These are phyloP conservation scores for Claviceps cyperi DNA, from an alignment of 2,329 filamentous ascomycete genomes.

Conservation along the genomic window DNA sequence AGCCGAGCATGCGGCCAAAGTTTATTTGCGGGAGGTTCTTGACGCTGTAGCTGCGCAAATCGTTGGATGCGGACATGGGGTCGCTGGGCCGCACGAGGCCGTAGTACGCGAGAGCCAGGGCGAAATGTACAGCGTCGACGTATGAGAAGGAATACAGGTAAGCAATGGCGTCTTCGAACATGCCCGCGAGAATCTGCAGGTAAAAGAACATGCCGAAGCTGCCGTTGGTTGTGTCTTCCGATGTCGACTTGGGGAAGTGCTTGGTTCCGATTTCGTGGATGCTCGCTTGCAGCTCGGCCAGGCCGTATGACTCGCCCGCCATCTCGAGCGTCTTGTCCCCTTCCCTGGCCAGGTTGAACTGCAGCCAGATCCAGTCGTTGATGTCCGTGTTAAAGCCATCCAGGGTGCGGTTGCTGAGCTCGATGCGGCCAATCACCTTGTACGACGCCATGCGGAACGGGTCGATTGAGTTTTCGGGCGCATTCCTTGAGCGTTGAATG, in stretches of 20 bases:
- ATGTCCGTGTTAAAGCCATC: conserved; percentile 50
- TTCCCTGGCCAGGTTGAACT: conserved; percentile 55
- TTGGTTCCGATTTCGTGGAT: conserved; percentile 81
- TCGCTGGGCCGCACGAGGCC: conserved; percentile 79
- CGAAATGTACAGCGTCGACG: conserved; percentile 88
- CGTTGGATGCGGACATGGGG: conserved; percentile 58
- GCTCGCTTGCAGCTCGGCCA: conserved; percentile 58
- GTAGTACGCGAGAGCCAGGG: conserved; percentile 77
- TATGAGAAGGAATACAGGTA: conserved; percentile 89
- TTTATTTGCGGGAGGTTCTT: conserved; percentile 70
- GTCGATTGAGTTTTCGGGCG: conserved; percentile 75
- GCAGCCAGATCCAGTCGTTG: conserved; percentile 59
- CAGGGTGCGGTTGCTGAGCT: conserved; percentile 48
- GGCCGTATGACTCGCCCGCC: conserved; percentile 49
- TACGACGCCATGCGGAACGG: conserved; percentile 96
- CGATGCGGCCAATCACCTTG: conserved; percentile 81
- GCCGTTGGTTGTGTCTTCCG: conserved; percentile 59
- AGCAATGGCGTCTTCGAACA: conserved; percentile 86
- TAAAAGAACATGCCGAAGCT: conserved; percentile 88
- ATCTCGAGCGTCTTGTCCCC: conserved; percentile 49
- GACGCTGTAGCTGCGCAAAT: conserved; percentile 52
- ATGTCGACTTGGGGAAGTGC: conserved; percentile 70
- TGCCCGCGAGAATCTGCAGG: conserved; percentile 74
- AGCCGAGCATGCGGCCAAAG: conserved; percentile 84
- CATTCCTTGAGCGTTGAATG: conserved; percentile 68